Evolutionary conservation across 192 early-diverging fungal genomes (phyloP), one percentile per base, ranked within the genome.

Genomic region (Entophlyctis helioformis): DNA sequence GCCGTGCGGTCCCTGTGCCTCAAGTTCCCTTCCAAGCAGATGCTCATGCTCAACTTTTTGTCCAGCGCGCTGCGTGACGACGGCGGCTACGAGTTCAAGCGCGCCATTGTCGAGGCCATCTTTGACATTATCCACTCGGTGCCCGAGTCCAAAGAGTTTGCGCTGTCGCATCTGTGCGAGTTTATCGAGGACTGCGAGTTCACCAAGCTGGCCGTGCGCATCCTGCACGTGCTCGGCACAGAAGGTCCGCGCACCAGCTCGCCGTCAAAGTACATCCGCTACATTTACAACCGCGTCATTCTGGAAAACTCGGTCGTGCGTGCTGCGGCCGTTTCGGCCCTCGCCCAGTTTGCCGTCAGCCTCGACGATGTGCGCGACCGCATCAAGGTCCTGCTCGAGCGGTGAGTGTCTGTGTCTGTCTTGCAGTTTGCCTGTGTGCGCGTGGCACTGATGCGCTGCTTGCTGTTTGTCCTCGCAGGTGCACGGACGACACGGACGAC

Each of bases 101-200:
- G 85, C 19, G 81, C 91, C 9, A 91, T 94, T 32, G 92, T 98
- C 19, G 91, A 96, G 51, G 96, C 93, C 5, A 93, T 98, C 37
- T 83, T 96, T 60, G 92, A 96, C 44, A 82, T 98, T 59, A 82
- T 95, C 51, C 80, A 87, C 53, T 81, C 84, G 50, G 89, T 94
- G 51, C 87, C 89, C 15, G 90, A 95, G 54, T 86, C 85, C 56
- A 91, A 88, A 58, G 96, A 98, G 51, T 60, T 42, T 32, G 95
- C 91, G 32, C 73, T 98, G 38, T 84, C 85, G 9, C 88, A 96
- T 49, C 71, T 98, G 39, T 98, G 96, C 63, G 96, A 98, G 70
- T 96, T 98, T 48, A 98, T 98, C 56, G 96, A 98, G 59, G 96
- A 98, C 58, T 98, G 96, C 64, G 96, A 98, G 61, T 98, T 92